phyloP scores from a whole-genome alignment of 2,329 filamentous ascomycete species.

The Bipolaris zeicola region DNA sequence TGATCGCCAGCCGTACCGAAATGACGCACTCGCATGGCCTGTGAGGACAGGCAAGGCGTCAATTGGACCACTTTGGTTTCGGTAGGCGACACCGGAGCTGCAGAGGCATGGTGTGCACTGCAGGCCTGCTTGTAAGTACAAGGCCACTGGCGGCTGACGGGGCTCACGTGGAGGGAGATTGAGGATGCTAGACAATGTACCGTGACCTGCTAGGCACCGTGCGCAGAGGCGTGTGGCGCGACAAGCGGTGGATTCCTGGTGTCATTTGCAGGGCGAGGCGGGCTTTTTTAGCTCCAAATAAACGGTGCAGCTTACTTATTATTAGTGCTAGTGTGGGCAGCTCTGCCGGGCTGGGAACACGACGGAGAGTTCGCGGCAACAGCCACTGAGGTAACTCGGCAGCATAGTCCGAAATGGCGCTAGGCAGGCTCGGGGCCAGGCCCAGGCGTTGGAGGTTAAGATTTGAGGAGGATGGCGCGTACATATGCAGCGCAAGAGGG shows the following conservation, averaged over 20 bases:
- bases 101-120: constrained; percentile 17
- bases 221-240: constrained; percentile 13
- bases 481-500: neutral
- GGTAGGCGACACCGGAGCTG: constrained; percentile 29
- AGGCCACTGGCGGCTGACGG: constrained; percentile 19
- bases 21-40: constrained; percentile 34
- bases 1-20: constrained; percentile 40
- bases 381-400: constrained; percentile 39
- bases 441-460: constrained; percentile 4
- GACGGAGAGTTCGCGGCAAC: constrained; percentile 17
- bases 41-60: constrained; percentile 17
- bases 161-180: constrained; percentile 23
- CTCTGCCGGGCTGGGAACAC: constrained; percentile 23
- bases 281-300: constrained; percentile 7
- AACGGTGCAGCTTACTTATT: constrained; percentile 8
- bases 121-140: constrained; percentile 11
- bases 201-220: constrained; percentile 5
- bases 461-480: constrained; percentile 6
- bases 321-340: constrained; percentile 5
- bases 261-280: constrained; percentile 9
- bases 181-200: neutral
- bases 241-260: constrained; percentile 8
- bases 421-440: constrained; percentile 6
- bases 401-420: constrained; percentile 23
- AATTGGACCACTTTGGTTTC: constrained; percentile 41